Percentiles rank a stretch among this genome's conserved stretches.
These are phyloP conservation scores for Phoma sp. DNA, from an alignment of 2,329 filamentous ascomycete species.

Conservation along the genomic window DNA sequence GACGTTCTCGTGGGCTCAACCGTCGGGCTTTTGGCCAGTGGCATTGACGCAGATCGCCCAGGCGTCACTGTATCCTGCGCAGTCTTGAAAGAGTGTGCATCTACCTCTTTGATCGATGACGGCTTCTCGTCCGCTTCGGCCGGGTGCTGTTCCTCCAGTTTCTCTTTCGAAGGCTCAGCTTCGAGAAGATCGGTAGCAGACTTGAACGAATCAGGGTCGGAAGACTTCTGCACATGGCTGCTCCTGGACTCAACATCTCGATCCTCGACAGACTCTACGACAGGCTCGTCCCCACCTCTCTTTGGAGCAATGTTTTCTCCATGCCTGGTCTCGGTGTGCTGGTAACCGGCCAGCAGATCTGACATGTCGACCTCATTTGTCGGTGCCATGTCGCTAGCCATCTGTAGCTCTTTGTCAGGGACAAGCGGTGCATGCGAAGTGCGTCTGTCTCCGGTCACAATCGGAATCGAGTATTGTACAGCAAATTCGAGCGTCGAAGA, in stretches of 20 bases:
- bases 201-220: slow-evolving; percentile 44
- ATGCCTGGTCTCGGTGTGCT: slow-evolving; percentile 35
- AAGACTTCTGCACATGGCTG: slow-evolving; percentile 37
- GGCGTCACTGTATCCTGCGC: slow-evolving; percentile 29
- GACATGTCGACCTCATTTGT: slow-evolving; percentile 43
- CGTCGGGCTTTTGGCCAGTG: slow-evolving; percentile 20
- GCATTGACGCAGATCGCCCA: slow-evolving; percentile 25
- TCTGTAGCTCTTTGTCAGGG: slow-evolving; percentile 8
- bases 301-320: slow-evolving; percentile 22
- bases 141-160: slow-evolving; percentile 10
- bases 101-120: slow-evolving; percentile 24
- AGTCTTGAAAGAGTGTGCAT: slow-evolving; percentile 33
- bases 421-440: slow-evolving; percentile 13
- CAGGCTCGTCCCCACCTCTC: slow-evolving; percentile 16
- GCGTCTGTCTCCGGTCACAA: slow-evolving; percentile 22
- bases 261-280: background rate
- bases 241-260: slow-evolving; percentile 18
- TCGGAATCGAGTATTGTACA: slow-evolving; percentile 38
- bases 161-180: slow-evolving; percentile 1
- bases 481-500: slow-evolving; percentile 43
- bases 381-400: slow-evolving; percentile 16
- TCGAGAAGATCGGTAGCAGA: slow-evolving; percentile 35
- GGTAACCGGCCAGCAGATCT: slow-evolving; percentile 40
- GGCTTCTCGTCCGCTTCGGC: slow-evolving; percentile 19
- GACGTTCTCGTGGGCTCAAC: slow-evolving; percentile 7